These are phyloP conservation scores for Vinca minor DNA, from an alignment of 257 asterid species.

Conservation along the genomic window DNA sequence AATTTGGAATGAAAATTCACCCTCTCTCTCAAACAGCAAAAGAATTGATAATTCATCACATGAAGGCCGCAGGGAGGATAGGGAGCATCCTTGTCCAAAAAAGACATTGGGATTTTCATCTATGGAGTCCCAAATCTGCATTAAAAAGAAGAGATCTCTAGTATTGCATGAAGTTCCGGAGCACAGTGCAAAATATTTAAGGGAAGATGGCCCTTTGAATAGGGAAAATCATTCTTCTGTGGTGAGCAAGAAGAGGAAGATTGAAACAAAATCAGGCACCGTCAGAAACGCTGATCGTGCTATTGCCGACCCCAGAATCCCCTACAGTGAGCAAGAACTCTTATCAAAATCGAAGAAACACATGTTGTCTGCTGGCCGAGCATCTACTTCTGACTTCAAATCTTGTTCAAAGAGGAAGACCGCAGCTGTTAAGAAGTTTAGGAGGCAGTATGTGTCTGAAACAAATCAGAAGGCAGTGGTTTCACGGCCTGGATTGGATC, in stretches of 20 bases:
- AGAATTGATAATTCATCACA: slow-evolving; percentile 28
- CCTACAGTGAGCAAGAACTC: slow-evolving; percentile 23
- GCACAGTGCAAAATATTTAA: slow-evolving; percentile 27
- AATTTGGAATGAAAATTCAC: slow-evolving; percentile 25
- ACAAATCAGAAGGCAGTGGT: too few species aligned
- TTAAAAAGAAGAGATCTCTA: slow-evolving; percentile 23
- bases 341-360: slow-evolving; percentile 39
- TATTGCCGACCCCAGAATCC: slow-evolving; percentile 21
- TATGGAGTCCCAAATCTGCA: slow-evolving; percentile 12
- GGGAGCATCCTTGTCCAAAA: slow-evolving; percentile 27
- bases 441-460: too few species aligned
- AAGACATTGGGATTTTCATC: slow-evolving; percentile 26
- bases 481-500: slow-evolving; percentile 26
- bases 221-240: slow-evolving; percentile 22
- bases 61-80: slow-evolving; percentile 24
- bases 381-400: slow-evolving; percentile 30
- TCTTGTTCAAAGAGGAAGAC: slow-evolving; percentile 31
- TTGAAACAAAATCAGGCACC: slow-evolving; percentile 17
- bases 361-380: slow-evolving; percentile 26
- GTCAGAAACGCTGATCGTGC: slow-evolving; percentile 18
- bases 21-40: slow-evolving; percentile 29
- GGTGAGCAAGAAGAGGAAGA: slow-evolving; percentile 24
- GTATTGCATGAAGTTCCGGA: slow-evolving; percentile 19
- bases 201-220: slow-evolving; percentile 24
- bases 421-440: slow-evolving; percentile 28